Conservation (phyloP, 176 grass and related monocot species). For the Bonia amplexicaulis region DNA sequence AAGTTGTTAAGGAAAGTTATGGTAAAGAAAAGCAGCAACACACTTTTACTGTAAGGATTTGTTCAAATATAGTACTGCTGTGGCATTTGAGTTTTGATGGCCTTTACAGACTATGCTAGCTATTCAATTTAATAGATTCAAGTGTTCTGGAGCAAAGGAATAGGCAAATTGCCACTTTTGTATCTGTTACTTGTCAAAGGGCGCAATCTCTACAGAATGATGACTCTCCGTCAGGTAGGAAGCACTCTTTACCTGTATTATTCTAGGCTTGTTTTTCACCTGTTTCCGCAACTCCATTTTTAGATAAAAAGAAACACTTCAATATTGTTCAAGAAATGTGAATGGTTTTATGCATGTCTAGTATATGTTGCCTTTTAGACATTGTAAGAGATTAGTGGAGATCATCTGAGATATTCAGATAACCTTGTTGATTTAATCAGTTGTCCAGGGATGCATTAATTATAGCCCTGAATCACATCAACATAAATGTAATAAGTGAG, state of each 20-base stretch:
- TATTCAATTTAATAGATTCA: slow-evolving; percentile 50
- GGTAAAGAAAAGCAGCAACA: slow-evolving; percentile 72
- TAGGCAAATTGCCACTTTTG: slow-evolving; percentile 43
- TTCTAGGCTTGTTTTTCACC: background rate
- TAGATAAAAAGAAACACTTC: background rate
- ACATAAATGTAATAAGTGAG: background rate
- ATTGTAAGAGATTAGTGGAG: background rate
- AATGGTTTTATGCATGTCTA: background rate
- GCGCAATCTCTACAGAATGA: slow-evolving; percentile 71
- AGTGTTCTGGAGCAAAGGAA: slow-evolving; percentile 67
- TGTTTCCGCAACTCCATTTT: background rate
- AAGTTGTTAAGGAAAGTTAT: slow-evolving; percentile 74
- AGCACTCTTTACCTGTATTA: background rate
- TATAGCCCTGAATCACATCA: background rate
- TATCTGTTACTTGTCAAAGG: slow-evolving; percentile 67
- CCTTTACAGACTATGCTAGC: background rate
- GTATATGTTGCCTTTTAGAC: background rate
- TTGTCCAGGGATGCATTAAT: background rate
- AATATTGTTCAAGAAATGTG: background rate
- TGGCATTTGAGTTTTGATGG: background rate
- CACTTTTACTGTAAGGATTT: slow-evolving; percentile 62
- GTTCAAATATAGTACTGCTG: background rate
- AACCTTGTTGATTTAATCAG: background rate
- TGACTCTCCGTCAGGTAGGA: slow-evolving; percentile 64
- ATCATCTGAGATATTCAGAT: background rate